A percentile compares a stretch with the other conserved stretches of the same genome.
Conservation (phyloP, 176 grass and related monocot species). For the Aegilops speltoides region DNA sequence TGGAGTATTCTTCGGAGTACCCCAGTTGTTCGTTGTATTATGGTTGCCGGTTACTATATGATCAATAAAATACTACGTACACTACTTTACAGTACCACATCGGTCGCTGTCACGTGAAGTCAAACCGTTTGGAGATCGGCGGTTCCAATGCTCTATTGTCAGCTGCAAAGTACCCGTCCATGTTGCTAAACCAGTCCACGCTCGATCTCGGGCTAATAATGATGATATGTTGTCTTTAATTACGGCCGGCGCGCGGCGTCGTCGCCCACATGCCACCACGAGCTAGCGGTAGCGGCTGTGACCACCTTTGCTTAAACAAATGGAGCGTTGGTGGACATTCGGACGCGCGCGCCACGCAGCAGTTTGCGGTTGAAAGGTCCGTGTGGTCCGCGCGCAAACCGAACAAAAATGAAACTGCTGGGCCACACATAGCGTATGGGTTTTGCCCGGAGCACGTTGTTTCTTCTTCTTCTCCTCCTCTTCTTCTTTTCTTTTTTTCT, state of each 20-base stretch:
- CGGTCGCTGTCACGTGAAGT: conserved; percentile 10
- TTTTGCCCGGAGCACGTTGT: no score
- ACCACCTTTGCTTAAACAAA: not conserved
- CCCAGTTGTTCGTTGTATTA: conserved; percentile 16
- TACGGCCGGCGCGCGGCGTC: conserved; percentile 10
- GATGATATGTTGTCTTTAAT: not conserved
- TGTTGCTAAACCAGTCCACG: not conserved
- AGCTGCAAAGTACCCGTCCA: not conserved
- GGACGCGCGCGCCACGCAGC: conserved; percentile 9
- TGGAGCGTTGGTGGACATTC: not conserved
- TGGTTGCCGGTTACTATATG: not conserved
- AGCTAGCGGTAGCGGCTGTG: not conserved
- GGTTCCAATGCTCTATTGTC: not conserved
- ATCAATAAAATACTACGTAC: conserved; percentile 18
- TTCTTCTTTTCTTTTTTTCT: no score
- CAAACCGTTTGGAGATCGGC: not conserved
- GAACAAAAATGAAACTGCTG: no score
- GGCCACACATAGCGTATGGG: no score
- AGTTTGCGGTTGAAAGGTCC: not conserved
- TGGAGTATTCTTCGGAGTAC: not conserved
- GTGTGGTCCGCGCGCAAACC: not conserved
- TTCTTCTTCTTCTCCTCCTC: no score
- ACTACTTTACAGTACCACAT: not conserved
- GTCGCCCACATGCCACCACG: not conserved
- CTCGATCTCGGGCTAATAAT: not conserved